phyloP scores from a whole-genome alignment of 768 basidiomycete species.

The Tremella yokohamensis region DNA sequence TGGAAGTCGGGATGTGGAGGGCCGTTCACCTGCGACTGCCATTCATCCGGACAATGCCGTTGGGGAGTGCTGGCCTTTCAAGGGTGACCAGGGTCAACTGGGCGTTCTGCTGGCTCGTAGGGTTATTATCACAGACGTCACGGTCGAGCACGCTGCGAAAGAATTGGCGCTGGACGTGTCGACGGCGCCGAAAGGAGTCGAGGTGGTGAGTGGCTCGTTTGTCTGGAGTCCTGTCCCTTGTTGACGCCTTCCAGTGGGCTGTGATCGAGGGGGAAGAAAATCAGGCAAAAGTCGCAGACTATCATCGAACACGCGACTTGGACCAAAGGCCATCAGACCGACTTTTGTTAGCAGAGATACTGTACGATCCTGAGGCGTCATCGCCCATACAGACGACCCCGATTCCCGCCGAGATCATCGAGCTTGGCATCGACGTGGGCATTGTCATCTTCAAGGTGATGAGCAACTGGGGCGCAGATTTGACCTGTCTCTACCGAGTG shows the following conservation, averaged over 20 bases:
- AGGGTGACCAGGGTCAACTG: slow-evolving; percentile 70
- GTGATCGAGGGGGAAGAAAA: slow-evolving; percentile 76
- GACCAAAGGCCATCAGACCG: slow-evolving; percentile 27
- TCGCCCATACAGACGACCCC: slow-evolving; percentile 75
- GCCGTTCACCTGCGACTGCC: slow-evolving; percentile 78
- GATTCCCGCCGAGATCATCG: slow-evolving; percentile 64
- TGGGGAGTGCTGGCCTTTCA: slow-evolving; percentile 93
- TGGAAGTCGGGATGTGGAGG: slow-evolving; percentile 54
- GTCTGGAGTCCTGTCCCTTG: not conserved
- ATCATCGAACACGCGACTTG: slow-evolving; percentile 7
- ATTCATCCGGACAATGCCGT: slow-evolving; percentile 78
- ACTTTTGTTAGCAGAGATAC: slow-evolving; percentile 66
- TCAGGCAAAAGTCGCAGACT: slow-evolving; percentile 60
- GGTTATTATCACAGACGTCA: slow-evolving; percentile 64
- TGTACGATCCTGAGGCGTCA: slow-evolving; percentile 60
- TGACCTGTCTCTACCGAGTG: slow-evolving; percentile 70
- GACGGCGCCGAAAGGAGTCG: slow-evolving; percentile 78
- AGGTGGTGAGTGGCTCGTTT: slow-evolving; percentile 55
- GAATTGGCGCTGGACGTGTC: slow-evolving; percentile 78
- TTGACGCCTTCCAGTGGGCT: slow-evolving; percentile 59
- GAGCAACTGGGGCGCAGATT: slow-evolving; percentile 83
- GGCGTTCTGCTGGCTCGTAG: slow-evolving; percentile 71
- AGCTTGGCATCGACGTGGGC: slow-evolving; percentile 75
- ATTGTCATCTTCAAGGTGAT: slow-evolving; percentile 74
- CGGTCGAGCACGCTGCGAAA: slow-evolving; percentile 78